Percentiles rank a stretch among this genome's conserved stretches.
phyloP scores from a whole-genome alignment of 1,284 basidiomycete genomes.

The Xerocomus minutiporus region DNA sequence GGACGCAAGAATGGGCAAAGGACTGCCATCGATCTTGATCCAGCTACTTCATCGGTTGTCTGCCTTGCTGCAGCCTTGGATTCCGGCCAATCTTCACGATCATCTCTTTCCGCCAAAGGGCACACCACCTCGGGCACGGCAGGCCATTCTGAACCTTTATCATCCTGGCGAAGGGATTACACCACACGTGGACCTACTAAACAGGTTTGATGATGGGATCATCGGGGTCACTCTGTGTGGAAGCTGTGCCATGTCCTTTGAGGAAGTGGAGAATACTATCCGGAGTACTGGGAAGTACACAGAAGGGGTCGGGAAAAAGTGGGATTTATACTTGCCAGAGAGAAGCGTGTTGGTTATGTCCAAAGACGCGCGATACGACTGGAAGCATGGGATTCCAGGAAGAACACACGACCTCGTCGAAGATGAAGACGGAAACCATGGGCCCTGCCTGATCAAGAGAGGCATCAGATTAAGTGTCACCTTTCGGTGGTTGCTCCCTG shows the following conservation, averaged over 20 bases:
- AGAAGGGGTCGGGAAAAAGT: constrained; percentile 13
- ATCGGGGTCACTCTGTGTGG: constrained; percentile 72
- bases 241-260: constrained; percentile 72
- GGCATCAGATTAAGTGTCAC: constrained; percentile 68
- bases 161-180: constrained; percentile 75
- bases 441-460: constrained; percentile 45
- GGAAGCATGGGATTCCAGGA: constrained; percentile 64
- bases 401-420: constrained; percentile 46
- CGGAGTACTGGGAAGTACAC: neutral
- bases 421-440: constrained; percentile 23
- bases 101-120: constrained; percentile 48
- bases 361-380: constrained; percentile 66
- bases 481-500: constrained; percentile 72
- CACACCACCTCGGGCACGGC: constrained; percentile 48
- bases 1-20: constrained; percentile 28
- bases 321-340: constrained; percentile 60
- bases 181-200: constrained; percentile 72
- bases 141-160: constrained; percentile 79
- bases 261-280: constrained; percentile 22
- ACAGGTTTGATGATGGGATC: constrained; percentile 76
- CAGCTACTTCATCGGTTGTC: constrained; percentile 52
- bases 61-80: constrained; percentile 40
- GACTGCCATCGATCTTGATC: constrained; percentile 53
- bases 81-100: constrained; percentile 45
- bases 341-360: constrained; percentile 67